Evolutionary conservation across 2,329 filamentous ascomycete species (phyloP).

Genomic region (Aulographum hederae): DNA sequence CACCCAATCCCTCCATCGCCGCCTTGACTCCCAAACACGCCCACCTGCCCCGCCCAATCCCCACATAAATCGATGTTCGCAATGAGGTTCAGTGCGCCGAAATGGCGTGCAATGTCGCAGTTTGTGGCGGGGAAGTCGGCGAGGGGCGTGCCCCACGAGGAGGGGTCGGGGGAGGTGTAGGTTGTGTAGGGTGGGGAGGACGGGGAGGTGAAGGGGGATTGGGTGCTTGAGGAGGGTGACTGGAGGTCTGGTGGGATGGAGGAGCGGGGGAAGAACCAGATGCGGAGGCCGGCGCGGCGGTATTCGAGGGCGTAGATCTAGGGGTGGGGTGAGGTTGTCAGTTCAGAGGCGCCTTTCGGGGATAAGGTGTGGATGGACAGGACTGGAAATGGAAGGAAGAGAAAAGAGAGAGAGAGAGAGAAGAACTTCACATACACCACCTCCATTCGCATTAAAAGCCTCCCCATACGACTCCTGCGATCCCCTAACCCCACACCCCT

Average conservation of each 20-base stretch:
- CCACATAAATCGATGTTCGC: slow-evolving; percentile 23
- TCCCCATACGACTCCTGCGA: slow-evolving; percentile 6
- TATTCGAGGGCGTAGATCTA: slow-evolving; percentile 17
- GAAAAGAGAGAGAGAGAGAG: too few relatives aligned
- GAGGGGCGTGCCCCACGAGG: background rate
- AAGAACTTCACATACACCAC: too few relatives aligned
- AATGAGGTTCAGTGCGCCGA: slow-evolving; percentile 19
- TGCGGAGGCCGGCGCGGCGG: slow-evolving; percentile 9
- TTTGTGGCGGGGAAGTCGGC: background rate
- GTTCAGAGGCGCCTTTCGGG: too few relatives aligned
- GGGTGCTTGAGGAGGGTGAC: too few relatives aligned
- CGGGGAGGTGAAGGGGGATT: too few relatives aligned
- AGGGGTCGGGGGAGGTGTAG: slow-evolving; percentile 35
- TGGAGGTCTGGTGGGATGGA: slow-evolving; percentile 23
- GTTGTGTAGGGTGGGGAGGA: too few relatives aligned
- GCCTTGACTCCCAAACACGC: background rate
- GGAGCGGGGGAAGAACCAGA: slow-evolving; percentile 10
- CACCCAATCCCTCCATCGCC: too few relatives aligned
- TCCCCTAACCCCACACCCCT: slow-evolving; percentile 7
- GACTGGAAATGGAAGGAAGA: too few relatives aligned
- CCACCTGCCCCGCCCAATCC: slow-evolving; percentile 15
- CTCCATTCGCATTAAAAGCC: slow-evolving; percentile 7
- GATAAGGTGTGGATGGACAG: too few relatives aligned
- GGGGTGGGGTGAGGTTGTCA: too few relatives aligned
- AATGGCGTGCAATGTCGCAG: slow-evolving; percentile 18